Evolutionary conservation across 148 eudicot genomes (phyloP).

Genomic region (Cornus kousa): DNA sequence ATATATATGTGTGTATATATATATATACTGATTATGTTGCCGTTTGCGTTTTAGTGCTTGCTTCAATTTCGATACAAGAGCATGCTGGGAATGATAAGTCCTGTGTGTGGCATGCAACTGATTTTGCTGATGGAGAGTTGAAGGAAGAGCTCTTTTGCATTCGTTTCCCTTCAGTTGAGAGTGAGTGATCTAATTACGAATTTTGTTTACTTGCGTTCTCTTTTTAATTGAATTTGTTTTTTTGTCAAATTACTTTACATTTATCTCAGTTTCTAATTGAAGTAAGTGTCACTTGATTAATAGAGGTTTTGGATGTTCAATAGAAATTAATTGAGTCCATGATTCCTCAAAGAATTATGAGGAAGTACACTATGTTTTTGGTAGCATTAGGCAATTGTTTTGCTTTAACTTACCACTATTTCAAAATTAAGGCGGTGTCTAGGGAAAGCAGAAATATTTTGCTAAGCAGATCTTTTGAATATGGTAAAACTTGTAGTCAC

Average conservation of each 20-base stretch:
- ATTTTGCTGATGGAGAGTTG: slow-evolving; percentile 32
- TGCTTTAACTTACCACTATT: neutral
- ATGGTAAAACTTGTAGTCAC: too few species aligned
- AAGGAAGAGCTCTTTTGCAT: slow-evolving; percentile 31
- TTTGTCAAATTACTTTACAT: neutral
- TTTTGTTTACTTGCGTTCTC: neutral
- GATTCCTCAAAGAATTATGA: neutral
- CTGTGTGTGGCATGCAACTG: slow-evolving; percentile 36
- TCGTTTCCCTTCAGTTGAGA: slow-evolving; percentile 27
- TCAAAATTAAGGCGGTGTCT: too few species aligned
- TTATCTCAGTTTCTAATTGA: neutral
- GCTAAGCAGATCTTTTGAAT: too few species aligned
- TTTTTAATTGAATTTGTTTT: neutral
- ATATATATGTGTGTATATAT: neutral
- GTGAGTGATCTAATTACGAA: slow-evolving; percentile 5
- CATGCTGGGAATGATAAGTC: slow-evolving; percentile 35
- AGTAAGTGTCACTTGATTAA: too few species aligned
- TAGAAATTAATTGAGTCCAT: neutral
- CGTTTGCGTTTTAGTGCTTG: slow-evolving; percentile 13
- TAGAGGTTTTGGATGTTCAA: neutral
- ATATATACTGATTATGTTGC: neutral
- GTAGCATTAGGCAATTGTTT: neutral
- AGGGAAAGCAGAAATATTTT: too few species aligned
- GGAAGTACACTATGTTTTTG: neutral
- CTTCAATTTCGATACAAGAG: slow-evolving; percentile 29